A percentile compares a stretch with the other conserved stretches of the same genome.
Evolutionary conservation across 2,329 filamentous ascomycete genomes (phyloP).

Genomic region (Trichoderma atrobrunneum): DNA sequence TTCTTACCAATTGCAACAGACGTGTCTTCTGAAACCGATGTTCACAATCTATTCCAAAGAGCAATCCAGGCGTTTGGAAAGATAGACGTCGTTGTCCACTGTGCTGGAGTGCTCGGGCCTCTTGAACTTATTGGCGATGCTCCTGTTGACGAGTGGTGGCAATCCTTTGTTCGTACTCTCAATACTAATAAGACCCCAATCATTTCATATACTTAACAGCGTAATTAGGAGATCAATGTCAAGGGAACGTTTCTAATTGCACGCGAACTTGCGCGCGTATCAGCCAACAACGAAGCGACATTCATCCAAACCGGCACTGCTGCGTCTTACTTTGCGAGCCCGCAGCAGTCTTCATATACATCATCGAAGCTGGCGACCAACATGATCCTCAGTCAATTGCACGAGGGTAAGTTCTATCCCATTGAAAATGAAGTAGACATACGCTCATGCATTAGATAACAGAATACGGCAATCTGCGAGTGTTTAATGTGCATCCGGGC

Average conservation of each 20-base stretch:
- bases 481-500: background rate
- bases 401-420: background rate
- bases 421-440: background rate
- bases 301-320: background rate
- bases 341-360: background rate
- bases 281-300: background rate
- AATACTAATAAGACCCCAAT: too few relatives aligned
- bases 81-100: background rate
- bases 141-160: background rate
- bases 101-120: background rate
- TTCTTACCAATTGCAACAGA: background rate
- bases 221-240: background rate
- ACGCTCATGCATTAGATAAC: background rate
- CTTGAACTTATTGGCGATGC: background rate
- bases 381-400: background rate
- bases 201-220: background rate
- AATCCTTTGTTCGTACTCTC: background rate
- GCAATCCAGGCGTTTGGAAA: background rate
- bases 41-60: background rate
- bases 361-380: background rate
- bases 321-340: background rate
- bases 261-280: background rate
- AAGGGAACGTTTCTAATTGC: background rate
- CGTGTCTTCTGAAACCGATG: background rate
- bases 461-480: background rate